Conservation (phyloP, 2,329 filamentous ascomycete species). For the Aspergillus felis region DNA sequence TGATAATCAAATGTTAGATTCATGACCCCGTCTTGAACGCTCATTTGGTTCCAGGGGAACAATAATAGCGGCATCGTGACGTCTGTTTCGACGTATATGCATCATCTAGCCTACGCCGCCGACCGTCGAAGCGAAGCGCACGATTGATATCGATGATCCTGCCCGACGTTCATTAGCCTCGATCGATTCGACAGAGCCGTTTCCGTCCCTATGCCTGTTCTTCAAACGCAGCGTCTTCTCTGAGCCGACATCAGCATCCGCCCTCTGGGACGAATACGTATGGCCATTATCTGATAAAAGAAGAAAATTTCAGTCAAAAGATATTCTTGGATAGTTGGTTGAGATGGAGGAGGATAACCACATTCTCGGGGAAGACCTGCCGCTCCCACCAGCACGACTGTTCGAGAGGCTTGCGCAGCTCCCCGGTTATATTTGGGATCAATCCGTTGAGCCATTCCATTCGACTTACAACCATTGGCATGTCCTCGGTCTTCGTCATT, state of each 20-base stretch:
- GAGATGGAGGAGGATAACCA: conserved; percentile 35
- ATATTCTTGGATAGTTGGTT: conserved; percentile 14
- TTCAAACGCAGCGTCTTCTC: conserved; percentile 6
- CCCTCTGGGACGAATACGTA: conserved; percentile 8
- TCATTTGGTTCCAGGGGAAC: not conserved
- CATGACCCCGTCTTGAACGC: not conserved
- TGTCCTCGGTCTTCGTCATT: conserved; percentile 58
- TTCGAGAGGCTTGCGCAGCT: conserved; percentile 71
- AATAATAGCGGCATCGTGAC: not conserved
- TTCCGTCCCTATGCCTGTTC: conserved; percentile 22
- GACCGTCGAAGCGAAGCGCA: not conserved
- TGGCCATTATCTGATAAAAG: conserved; percentile 19
- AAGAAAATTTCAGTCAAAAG: conserved; percentile 4
- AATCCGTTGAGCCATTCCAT: conserved; percentile 48
- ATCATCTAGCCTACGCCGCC: not conserved
- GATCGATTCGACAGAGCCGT: conserved; percentile 12
- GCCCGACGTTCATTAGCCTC: conserved; percentile 15
- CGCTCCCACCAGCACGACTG: conserved; percentile 61
- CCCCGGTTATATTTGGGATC: conserved; percentile 73
- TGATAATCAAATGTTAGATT: not conserved
- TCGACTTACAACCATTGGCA: conserved; percentile 88
- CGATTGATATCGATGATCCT: not conserved
- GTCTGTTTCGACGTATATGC: not conserved
- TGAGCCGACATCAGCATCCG: not conserved
- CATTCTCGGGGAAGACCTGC: conserved; percentile 45